Evolutionary conservation across 805 yeast genomes (phyloP).

Genomic region (Nakazawaea siamensis): DNA sequence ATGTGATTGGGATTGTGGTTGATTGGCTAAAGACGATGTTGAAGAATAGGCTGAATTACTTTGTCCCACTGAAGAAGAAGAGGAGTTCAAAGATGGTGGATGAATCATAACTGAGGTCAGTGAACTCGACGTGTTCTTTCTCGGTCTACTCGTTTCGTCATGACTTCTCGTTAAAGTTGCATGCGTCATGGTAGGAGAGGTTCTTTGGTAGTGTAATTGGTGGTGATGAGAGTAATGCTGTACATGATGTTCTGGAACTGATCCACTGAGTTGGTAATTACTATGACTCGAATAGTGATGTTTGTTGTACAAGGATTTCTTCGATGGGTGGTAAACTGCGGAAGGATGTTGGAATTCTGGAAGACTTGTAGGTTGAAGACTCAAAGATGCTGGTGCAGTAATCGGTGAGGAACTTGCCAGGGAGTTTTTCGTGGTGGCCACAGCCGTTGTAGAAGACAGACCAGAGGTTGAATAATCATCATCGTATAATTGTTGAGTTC

Average conservation of each 20-base stretch:
- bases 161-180: conserved; percentile 6
- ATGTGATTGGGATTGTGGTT: no score
- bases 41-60: no score
- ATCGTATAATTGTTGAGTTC: conserved; percentile 13
- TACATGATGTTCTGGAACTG: conserved; percentile 15
- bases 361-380: neutral
- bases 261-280: conserved; percentile 16
- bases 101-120: neutral
- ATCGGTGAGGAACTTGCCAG: conserved; percentile 10
- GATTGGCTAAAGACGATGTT: no score
- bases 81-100: neutral
- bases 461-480: conserved; percentile 11
- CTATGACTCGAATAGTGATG: conserved; percentile 1
- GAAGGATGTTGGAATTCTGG: conserved; percentile 11
- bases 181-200: conserved; percentile 8
- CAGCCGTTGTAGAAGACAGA: conserved; percentile 2
- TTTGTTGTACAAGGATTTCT: conserved; percentile 3
- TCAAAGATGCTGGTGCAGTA: conserved; percentile 17
- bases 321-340: conserved; percentile 7
- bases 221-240: neutral
- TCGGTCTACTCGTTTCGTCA: neutral
- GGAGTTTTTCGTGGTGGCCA: conserved; percentile 1
- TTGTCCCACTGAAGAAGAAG: no score
- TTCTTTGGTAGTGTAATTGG: no score
- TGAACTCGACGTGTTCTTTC: conserved; percentile 5